Base-by-base conservation (phyloP, 1,139 yeast species). In the Candida sp. region DNA sequence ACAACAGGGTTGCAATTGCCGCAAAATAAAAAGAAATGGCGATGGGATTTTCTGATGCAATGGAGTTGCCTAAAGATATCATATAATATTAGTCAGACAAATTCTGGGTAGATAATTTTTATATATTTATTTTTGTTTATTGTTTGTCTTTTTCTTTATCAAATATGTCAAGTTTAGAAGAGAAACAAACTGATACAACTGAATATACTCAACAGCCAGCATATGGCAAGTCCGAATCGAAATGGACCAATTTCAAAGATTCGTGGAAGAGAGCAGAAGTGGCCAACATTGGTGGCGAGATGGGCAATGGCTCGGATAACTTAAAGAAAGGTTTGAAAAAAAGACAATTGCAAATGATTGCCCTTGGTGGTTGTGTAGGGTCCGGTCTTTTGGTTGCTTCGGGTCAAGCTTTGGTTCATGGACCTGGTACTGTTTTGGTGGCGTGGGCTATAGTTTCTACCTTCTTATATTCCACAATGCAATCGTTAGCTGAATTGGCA, bases 401-500 rank as follows among this genome's bases (percentile, higher is more conserved):
- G 1, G 75, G 76, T 1, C 51, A 61, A 22, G 73, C 76, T 6
- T 60, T 72, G 38, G 50, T 54, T 21, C 56, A 56, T 22, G 75
- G 75, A 4, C 75, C 77, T 1, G 76, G 66, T 5, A 58, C 66
- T 22, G 52, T 71, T 21, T 53, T 72, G 34, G 60, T 71, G 25
- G 76, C 72, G 1, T 72, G 75, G 74, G 66, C 67, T n/a, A 51
- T 71, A 21, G 75, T 70, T 4, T 64, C 74, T 2, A 52, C 66
- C 2, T 70, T 70, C 46, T 60, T 89, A 54, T 83, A 81, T 64
- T 75, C 83, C 55, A 82, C 85, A 9, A 82, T 84, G 69, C 85
- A 82, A 52, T 77, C 85, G 37, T 66, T 84, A 45, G 87, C 88
- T 42, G 91, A 84, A 58, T 62, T 85, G 52, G 81, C 84, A 32